Evolutionary conservation across 2,329 filamentous ascomycete species (phyloP).

Genomic region (Diaporthe citri): DNA sequence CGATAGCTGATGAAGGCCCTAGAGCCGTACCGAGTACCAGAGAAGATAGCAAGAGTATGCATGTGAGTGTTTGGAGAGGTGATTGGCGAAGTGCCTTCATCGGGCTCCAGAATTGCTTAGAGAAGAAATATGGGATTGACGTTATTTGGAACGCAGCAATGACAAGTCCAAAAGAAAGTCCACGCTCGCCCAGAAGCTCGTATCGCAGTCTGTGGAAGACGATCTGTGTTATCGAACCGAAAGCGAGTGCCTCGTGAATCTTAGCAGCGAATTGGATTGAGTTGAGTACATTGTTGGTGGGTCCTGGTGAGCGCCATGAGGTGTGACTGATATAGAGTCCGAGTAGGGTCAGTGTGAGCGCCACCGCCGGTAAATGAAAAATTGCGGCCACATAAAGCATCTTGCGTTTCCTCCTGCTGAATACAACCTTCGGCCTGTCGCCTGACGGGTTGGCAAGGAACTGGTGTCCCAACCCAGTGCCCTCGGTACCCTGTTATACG

Average conservation of each 20-base stretch:
- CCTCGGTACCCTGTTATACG: background rate
- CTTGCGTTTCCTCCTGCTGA: background rate
- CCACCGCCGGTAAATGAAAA: background rate
- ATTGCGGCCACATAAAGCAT: background rate
- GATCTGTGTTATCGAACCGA: background rate
- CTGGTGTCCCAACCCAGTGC: background rate
- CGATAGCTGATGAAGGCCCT: background rate
- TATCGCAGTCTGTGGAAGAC: background rate
- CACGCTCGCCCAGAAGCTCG: background rate
- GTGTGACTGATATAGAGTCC: background rate
- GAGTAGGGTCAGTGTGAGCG: background rate
- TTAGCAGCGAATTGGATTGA: background rate
- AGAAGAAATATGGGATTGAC: background rate
- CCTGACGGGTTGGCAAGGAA: background rate
- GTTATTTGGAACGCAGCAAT: background rate
- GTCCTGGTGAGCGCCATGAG: background rate
- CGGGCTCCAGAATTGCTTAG: background rate
- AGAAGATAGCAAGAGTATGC: background rate
- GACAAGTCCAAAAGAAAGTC: background rate
- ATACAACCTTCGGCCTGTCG: background rate
- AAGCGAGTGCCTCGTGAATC: background rate
- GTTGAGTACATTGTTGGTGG: background rate
- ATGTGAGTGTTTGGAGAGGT: background rate
- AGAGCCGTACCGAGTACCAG: background rate
- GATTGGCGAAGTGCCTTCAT: background rate